These are phyloP conservation scores for Puccinia hordei DNA, from an alignment of 1,284 basidiomycete genomes.

Conservation along the genomic window DNA sequence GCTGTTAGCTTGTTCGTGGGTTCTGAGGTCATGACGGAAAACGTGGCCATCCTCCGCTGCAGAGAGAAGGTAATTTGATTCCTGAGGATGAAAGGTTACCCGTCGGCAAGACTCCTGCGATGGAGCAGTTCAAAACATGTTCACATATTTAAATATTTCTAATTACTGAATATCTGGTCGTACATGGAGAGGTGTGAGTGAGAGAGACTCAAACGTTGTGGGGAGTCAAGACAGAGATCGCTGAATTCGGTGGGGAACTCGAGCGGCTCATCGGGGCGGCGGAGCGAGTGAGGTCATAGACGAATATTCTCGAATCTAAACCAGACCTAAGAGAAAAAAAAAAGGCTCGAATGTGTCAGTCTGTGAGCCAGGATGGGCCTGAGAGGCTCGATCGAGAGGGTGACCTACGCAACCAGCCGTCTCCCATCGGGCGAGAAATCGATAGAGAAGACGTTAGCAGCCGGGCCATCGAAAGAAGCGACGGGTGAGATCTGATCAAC, in stretches of 20 bases:
- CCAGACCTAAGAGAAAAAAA: background rate
- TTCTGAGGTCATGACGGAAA: conserved; percentile 19
- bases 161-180: background rate
- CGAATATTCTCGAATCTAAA: conserved; percentile 39
- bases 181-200: background rate
- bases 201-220: conserved; percentile 26
- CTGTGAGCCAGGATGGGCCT: background rate
- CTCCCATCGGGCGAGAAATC: conserved; percentile 30
- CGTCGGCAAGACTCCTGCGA: conserved; percentile 34
- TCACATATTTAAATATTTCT: background rate
- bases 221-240: conserved; percentile 10
- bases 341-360: background rate
- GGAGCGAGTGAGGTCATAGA: conserved; percentile 25
- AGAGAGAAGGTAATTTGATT: conserved; percentile 18
- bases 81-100: conserved; percentile 39
- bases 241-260: background rate
- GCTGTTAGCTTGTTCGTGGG: background rate
- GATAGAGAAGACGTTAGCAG: conserved; percentile 42
- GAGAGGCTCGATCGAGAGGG: background rate
- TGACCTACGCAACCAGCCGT: conserved; percentile 26
- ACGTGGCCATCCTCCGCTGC: conserved; percentile 39
- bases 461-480: conserved; percentile 20
- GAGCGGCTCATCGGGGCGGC: background rate
- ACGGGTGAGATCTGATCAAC: conserved; percentile 36
- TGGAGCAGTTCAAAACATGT: background rate